These are phyloP conservation scores for Puccinia polysora DNA, from an alignment of 1,284 basidiomycete species.

Conservation along the genomic window DNA sequence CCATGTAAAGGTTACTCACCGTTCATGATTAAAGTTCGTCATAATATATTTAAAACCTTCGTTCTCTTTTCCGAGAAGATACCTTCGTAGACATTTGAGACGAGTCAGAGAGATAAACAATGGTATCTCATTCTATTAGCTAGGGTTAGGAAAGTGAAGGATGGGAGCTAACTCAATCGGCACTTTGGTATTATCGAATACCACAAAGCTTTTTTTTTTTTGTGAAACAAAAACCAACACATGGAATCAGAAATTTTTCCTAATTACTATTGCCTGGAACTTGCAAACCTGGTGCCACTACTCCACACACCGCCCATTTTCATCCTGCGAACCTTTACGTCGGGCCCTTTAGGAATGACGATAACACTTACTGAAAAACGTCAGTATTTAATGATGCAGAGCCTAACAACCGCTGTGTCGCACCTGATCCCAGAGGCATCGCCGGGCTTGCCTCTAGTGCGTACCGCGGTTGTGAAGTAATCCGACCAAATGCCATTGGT, in stretches of 20 bases:
- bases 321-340: constrained; percentile 20
- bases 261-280: neutral
- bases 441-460: constrained; percentile 34
- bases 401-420: neutral
- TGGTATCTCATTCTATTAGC: no score
- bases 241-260: no score
- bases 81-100: no score
- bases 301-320: constrained; percentile 38
- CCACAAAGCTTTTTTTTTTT: constrained; percentile 17
- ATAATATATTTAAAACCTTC: constrained; percentile 43
- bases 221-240: no score
- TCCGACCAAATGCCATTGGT: constrained; percentile 42
- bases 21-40: constrained; percentile 42
- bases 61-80: constrained; percentile 40
- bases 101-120: neutral
- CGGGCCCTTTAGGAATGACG: constrained; percentile 18
- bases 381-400: neutral
- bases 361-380: constrained; percentile 9
- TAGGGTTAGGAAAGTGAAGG: no score
- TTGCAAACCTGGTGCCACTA: constrained; percentile 28
- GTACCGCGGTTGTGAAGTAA: constrained; percentile 41
- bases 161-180: constrained; percentile 27
- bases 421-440: constrained; percentile 40
- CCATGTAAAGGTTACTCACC: neutral
- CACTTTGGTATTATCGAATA: constrained; percentile 37